Evolutionary conservation across 352 stramenopile species (phyloP), one percentile per base, ranked within the genome.

Genomic region (Peronospora belbahrii): DNA sequence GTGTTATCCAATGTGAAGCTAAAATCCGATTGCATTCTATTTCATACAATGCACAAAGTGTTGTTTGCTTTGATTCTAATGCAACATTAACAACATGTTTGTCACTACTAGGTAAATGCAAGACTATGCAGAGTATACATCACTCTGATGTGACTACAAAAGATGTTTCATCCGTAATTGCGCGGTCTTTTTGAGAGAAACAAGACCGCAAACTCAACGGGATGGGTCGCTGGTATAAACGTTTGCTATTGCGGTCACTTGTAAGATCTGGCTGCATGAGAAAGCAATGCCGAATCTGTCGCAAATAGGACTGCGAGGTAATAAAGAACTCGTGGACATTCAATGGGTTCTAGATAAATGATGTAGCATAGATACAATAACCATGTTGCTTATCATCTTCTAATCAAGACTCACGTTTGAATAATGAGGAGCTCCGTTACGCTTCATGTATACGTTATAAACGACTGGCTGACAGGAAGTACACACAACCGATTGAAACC

Each of bases 141-240:
- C n/a, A 9, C 11, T 31, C 5, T 10, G 27, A 31, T 31, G 27
- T 4, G 10, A 31, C 42, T 14, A n/a, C n/a, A n/a, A 28, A 25
- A 58, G 35, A 67, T 88, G 74, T 88, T 59, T 74, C 71, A 71
- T 85, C 76, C 70, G 73, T 73, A 85, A 88, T 88, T 88, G 60
- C 70, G 76, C 63, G 64, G 61, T 68, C 75, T 71, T 67, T 68
- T 68, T 67, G 55, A 68, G 62, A 52, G 62, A 63, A 79, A 73
- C 66, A 64, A 83, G 71, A 70, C 52, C 62, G 51, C 74, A 85
- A 83, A 88, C 76, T 88, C 76, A 88, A 88, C 76, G 67, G 76
- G 76, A 86, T 55, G 69, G 67, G 44, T 59, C 70, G 76, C 76
- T 88, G 60, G 70, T 85, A 74, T 83, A 83, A 88, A 88, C 76